Percentiles rank a stretch among this genome's conserved stretches.
Evolutionary conservation across 306 rosid genomes (phyloP).

Genomic region (Echinosophora koreensis): DNA sequence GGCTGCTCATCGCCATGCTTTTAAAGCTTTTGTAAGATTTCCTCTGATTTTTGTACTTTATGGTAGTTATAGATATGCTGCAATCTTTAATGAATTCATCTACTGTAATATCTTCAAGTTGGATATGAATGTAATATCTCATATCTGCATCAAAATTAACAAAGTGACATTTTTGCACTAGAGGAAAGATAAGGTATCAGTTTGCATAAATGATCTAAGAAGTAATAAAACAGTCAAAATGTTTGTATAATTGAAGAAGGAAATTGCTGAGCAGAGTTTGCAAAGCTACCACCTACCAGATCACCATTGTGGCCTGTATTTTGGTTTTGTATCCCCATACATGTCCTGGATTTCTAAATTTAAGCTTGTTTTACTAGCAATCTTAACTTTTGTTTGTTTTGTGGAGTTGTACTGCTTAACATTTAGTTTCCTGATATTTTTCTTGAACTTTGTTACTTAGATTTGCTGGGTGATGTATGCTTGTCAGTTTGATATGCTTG

Average conservation of each 20-base stretch:
- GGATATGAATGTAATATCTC: slow-evolving; percentile 24
- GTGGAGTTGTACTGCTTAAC: slow-evolving; percentile 16
- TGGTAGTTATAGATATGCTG: slow-evolving; percentile 7
- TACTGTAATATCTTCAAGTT: slow-evolving; percentile 10
- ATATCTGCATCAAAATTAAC: slow-evolving; percentile 11
- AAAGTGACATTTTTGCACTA: slow-evolving; percentile 15
- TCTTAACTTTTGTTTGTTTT: slow-evolving; percentile 30
- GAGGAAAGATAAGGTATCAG: slow-evolving; percentile 1
- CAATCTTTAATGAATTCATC: slow-evolving; percentile 1
- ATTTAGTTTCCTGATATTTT: slow-evolving; percentile 29
- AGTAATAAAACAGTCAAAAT: background rate
- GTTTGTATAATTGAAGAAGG: slow-evolving; percentile 18
- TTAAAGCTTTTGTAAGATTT: slow-evolving; percentile 95
- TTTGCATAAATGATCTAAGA: slow-evolving; percentile 29
- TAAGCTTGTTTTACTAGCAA: slow-evolving; percentile 25
- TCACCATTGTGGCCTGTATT: background rate
- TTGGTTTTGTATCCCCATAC: background rate
- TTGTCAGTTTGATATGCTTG: slow-evolving; percentile 23
- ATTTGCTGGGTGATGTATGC: slow-evolving; percentile 11
- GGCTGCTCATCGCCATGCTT: slow-evolving; percentile 99
- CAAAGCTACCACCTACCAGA: background rate
- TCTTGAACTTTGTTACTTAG: slow-evolving; percentile 11
- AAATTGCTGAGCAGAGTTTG: slow-evolving; percentile 10
- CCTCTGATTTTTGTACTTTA: slow-evolving; percentile 38
- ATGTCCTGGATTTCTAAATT: slow-evolving; percentile 23